Base-by-base conservation (phyloP, 805 yeast genomes). In the Lipomyces yamanashiensis region DNA sequence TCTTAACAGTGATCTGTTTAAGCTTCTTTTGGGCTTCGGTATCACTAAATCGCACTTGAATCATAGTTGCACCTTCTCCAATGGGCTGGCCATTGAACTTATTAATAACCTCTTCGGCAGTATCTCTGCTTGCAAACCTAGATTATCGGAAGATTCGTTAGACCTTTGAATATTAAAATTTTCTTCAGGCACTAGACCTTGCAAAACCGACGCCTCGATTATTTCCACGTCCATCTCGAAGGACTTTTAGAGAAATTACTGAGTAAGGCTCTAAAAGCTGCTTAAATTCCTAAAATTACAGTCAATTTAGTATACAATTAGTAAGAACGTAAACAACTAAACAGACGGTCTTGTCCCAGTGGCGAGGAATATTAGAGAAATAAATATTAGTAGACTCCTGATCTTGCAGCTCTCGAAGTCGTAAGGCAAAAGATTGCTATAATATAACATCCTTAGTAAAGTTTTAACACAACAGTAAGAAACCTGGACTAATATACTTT, bases 181-280 rank as follows among this genome's bases (percentile, higher is more conserved):
- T 10, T 36, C 44, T 66, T 12, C n/a, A 39, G n/a, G 13, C 2
- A 39, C 13, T 15, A 39, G n/a, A 64, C 68, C 70, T 62, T 36
- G 71, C 71, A 58, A 69, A 69, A 21, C 71, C 71, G 28, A 69
- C 71, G 7, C 71, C 71, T 36, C 71, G 59, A 39, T 65, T 66
- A 37, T 66, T 64, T n/a, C 68, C 69, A 34, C 59, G 57, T 8
- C 61, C 58, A 44, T 68, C 71, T 28, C 71, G 54, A 13, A 69
- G 64, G 10, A 69, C 69, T 44, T 70, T 61, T 10, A 63, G 39
- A 17, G 71, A 69, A 8, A 68, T 52, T 10, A 69, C 67, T 10
- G 62, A 49, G 41, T 61, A 64, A 13, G 52, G 44, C 28, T 54
- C 65, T 9, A 68, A 45, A 34, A 68, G 56, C 53, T 67, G 63